Evolutionary conservation across 306 rosid genomes (phyloP).

Genomic region (Abrus pulchellus): DNA sequence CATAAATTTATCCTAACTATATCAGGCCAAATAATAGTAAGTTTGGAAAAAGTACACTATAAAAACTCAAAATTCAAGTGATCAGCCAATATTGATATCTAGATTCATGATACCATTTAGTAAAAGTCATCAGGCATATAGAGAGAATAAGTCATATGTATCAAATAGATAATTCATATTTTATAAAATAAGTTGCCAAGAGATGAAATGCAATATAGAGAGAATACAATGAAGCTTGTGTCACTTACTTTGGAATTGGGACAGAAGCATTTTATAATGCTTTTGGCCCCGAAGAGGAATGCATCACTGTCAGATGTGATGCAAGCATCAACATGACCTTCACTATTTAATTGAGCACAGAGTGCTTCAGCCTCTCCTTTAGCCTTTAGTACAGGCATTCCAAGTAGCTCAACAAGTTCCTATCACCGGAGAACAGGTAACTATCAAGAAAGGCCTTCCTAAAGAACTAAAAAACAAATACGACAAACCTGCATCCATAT

Average conservation of each 20-base stretch:
- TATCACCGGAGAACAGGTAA: conserved; percentile 51
- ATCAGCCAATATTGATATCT: background rate
- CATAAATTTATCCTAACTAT: background rate
- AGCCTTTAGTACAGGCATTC: conserved; percentile 87
- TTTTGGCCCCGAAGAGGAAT: conserved; percentile 85
- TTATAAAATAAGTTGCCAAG: background rate
- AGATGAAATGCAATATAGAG: conserved; percentile 4
- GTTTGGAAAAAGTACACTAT: background rate
- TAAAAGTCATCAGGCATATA: conserved; percentile 19
- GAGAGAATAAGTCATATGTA: conserved; percentile 22
- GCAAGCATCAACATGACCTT: conserved; percentile 92
- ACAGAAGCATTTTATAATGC: conserved; percentile 71
- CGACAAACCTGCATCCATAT: conserved; percentile 36
- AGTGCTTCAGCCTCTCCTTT: conserved; percentile 98
- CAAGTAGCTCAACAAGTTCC: conserved; percentile 88
- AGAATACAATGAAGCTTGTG: background rate
- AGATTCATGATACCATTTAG: conserved; percentile 15
- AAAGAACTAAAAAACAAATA: conserved; percentile 48
- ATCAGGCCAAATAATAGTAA: background rate
- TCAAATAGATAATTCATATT: background rate
- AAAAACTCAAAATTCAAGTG: conserved; percentile 15
- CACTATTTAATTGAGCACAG: conserved; percentile 80
- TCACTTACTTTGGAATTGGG: conserved; percentile 74
- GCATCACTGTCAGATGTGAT: conserved; percentile 91
- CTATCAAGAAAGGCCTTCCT: conserved; percentile 29